A percentile compares a stretch with the other conserved stretches of the same genome.
Conservation (phyloP, 495 filamentous ascomycete genomes). For the Penicillium maclennaniae region DNA sequence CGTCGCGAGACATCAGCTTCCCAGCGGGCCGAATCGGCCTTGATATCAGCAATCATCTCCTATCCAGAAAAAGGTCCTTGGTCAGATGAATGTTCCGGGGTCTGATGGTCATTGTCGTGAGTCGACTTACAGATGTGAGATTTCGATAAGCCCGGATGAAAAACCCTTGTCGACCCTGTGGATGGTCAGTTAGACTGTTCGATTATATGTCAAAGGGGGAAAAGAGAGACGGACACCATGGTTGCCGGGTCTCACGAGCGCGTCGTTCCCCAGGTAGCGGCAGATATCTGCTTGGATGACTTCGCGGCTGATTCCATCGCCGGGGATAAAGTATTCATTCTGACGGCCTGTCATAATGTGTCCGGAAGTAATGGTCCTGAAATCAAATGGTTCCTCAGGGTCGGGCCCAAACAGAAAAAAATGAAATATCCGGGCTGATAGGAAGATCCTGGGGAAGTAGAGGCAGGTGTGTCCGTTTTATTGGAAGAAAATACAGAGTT, state of each 20-base stretch:
- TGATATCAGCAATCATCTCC: slow-evolving; percentile 88
- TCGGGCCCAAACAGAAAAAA: slow-evolving; percentile 26
- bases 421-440: slow-evolving; percentile 15
- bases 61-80: slow-evolving; percentile 33
- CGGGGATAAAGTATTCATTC: slow-evolving; percentile 83
- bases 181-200: slow-evolving; percentile 30
- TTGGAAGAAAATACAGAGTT: slow-evolving; percentile 24
- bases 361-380: slow-evolving; percentile 25
- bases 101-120: slow-evolving; percentile 1
- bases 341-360: slow-evolving; percentile 53
- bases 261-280: slow-evolving; percentile 89
- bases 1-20: slow-evolving; percentile 61
- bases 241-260: slow-evolving; percentile 77
- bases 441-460: slow-evolving; percentile 11
- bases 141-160: slow-evolving; percentile 86
- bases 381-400: slow-evolving; percentile 35
- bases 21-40: slow-evolving; percentile 77
- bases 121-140: slow-evolving; percentile 70
- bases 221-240: slow-evolving; percentile 62
- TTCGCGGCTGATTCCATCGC: slow-evolving; percentile 86
- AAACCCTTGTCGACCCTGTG: slow-evolving; percentile 68
- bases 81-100: slow-evolving; percentile 19
- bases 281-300: slow-evolving; percentile 95
- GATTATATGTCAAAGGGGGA: background rate
- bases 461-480: slow-evolving; percentile 21